phyloP scores from a whole-genome alignment of 2,329 filamentous ascomycete genomes.

The Falciphora oryzae region DNA sequence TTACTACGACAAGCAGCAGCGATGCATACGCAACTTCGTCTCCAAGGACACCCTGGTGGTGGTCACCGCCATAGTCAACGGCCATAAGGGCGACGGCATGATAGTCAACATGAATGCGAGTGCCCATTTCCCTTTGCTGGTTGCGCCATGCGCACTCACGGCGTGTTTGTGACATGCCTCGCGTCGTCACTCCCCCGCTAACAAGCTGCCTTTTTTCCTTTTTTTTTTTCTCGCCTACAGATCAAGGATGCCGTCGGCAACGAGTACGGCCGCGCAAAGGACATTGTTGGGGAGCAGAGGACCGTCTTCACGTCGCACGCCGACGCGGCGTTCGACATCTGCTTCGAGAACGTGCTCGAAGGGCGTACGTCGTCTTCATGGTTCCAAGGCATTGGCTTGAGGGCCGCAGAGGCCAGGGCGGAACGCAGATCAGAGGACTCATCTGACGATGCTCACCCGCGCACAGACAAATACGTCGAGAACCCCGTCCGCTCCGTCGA shows the following conservation, averaged over 20 bases:
- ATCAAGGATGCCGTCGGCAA: slow-evolving; percentile 94
- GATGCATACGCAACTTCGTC: slow-evolving; percentile 97
- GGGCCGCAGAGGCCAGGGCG: too few species aligned
- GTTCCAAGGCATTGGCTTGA: too few species aligned
- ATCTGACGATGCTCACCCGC: neutral
- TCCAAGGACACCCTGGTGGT: slow-evolving; percentile 88
- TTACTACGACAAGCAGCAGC: slow-evolving; percentile 59
- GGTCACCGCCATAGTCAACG: slow-evolving; percentile 82
- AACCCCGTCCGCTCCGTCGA: slow-evolving; percentile 67
- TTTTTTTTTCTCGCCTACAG: slow-evolving; percentile 37
- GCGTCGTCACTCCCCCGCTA: too few species aligned
- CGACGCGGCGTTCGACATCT: slow-evolving; percentile 92
- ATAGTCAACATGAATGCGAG: slow-evolving; percentile 85
- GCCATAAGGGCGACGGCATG: slow-evolving; percentile 87
- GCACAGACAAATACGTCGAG: slow-evolving; percentile 27
- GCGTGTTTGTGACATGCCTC: neutral
- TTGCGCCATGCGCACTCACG: neutral
- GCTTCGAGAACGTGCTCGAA: slow-evolving; percentile 80
- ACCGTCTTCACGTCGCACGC: slow-evolving; percentile 91
- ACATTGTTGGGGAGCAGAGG: slow-evolving; percentile 85
- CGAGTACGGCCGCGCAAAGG: slow-evolving; percentile 87
- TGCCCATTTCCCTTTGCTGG: slow-evolving; percentile 15
- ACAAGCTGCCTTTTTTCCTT: too few species aligned
- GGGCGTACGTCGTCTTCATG: slow-evolving; percentile 50
- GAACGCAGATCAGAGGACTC: neutral